Conservation (phyloP, 116 monocot genomes). For the Phalaenopsis hybrid region DNA sequence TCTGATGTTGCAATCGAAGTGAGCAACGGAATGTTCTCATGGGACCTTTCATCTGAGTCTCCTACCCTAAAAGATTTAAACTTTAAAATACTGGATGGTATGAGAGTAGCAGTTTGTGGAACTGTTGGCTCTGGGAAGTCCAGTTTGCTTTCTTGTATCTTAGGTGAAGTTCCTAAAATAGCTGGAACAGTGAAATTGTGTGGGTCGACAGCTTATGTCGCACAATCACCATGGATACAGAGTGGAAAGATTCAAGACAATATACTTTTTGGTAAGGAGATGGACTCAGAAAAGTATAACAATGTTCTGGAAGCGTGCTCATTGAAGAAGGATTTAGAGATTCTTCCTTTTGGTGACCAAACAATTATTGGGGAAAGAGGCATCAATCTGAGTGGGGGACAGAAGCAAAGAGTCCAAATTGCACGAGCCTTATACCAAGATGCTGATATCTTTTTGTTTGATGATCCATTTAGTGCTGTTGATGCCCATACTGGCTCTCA, state of each 20-base stretch:
- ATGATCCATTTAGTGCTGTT: slow-evolving; percentile 73
- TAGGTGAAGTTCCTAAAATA: slow-evolving; percentile 54
- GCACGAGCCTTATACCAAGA: slow-evolving; percentile 67
- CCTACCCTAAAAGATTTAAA: slow-evolving; percentile 40
- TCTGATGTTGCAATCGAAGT: slow-evolving; percentile 33
- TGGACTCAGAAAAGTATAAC: slow-evolving; percentile 39
- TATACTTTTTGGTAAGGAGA: slow-evolving; percentile 55
- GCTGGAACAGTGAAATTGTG: slow-evolving; percentile 41
- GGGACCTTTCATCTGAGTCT: slow-evolving; percentile 34
- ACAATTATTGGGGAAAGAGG: slow-evolving; percentile 75
- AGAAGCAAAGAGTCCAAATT: slow-evolving; percentile 68
- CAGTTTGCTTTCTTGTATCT: slow-evolving; percentile 43
- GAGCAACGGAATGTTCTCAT: slow-evolving; percentile 36
- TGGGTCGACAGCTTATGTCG: slow-evolving; percentile 47
- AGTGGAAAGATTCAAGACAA: slow-evolving; percentile 56
- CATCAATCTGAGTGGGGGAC: slow-evolving; percentile 76
- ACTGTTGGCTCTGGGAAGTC: slow-evolving; percentile 68
- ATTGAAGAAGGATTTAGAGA: slow-evolving; percentile 57
- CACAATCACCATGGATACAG: slow-evolving; percentile 71
- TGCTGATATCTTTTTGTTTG: slow-evolving; percentile 53
- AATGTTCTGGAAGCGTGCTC: slow-evolving; percentile 51
- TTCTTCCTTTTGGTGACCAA: slow-evolving; percentile 52
- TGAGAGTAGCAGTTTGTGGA: slow-evolving; percentile 60
- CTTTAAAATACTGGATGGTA: slow-evolving; percentile 25
- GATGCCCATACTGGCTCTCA: slow-evolving; percentile 56